Evolutionary conservation across 176 grass and related monocot genomes (phyloP).

Genomic region (Juncus effusus): DNA sequence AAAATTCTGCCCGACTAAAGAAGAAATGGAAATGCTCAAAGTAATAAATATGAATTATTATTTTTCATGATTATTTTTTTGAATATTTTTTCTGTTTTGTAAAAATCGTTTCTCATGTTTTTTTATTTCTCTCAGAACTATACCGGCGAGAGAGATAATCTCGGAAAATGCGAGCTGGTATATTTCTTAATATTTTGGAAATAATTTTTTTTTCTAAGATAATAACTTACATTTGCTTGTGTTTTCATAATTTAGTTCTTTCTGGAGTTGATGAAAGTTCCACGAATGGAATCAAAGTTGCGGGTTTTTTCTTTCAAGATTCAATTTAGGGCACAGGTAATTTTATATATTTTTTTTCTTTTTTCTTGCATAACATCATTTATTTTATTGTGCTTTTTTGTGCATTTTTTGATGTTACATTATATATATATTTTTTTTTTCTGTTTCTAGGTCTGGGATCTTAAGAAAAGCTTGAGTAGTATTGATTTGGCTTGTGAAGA

Average conservation of each 20-base stretch:
- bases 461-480: constrained; percentile 68
- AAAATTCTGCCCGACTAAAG: constrained; percentile 96
- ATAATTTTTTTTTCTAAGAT: constrained; percentile 17
- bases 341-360: constrained; percentile 1
- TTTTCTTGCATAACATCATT: constrained; percentile 7
- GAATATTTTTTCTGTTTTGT: neutral
- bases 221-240: constrained; percentile 22
- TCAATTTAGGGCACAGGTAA: constrained; percentile 78
- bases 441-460: constrained; percentile 58
- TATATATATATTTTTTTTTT: neutral
- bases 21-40: constrained; percentile 99
- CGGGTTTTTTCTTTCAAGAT: constrained; percentile 98
- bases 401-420: constrained; percentile 1
- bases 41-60: constrained; percentile 35
- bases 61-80: constrained; percentile 22
- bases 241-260: constrained; percentile 69
- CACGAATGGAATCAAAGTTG: constrained; percentile 92
- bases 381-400: constrained; percentile 4
- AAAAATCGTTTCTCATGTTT: constrained; percentile 1
- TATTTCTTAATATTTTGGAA: constrained; percentile 14
- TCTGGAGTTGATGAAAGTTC: constrained; percentile 98
- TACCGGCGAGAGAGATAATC: constrained; percentile 64
- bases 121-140: constrained; percentile 48
- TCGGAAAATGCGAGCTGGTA: constrained; percentile 98
- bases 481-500: constrained; percentile 77